Conservation (phyloP, 495 filamentous ascomycete genomes). For the Lophium mytilinum region DNA sequence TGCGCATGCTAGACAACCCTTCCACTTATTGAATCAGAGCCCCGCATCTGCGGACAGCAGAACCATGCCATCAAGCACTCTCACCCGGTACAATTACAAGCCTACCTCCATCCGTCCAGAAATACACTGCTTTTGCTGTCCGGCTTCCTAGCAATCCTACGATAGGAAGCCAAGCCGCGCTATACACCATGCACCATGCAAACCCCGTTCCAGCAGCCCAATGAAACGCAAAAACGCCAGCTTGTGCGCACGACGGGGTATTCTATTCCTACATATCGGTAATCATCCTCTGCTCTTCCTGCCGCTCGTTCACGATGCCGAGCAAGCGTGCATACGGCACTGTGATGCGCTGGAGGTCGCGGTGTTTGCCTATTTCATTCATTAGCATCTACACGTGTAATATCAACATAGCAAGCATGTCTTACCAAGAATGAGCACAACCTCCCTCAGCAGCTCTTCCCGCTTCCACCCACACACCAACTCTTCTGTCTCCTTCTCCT, state of each 20-base stretch:
- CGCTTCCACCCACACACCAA: constrained; percentile 83
- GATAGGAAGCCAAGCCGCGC: no score
- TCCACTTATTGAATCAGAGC: no score
- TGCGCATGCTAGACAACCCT: no score
- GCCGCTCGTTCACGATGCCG: constrained; percentile 11
- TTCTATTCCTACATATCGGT: constrained; percentile 23
- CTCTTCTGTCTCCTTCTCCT: constrained; percentile 50
- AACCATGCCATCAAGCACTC: no score
- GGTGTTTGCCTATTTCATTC: constrained; percentile 67
- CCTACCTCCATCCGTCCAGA: no score
- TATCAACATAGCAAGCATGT: constrained; percentile 12
- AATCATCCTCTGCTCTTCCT: constrained; percentile 21
- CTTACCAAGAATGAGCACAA: constrained; percentile 87
- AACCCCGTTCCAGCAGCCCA: background rate
- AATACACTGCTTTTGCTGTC: no score
- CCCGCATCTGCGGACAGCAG: no score
- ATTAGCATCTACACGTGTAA: constrained; percentile 7
- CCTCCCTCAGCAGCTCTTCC: constrained; percentile 75
- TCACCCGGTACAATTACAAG: no score
- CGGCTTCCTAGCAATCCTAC: no score
- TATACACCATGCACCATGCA: background rate
- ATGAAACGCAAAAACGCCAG: background rate
- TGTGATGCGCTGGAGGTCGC: constrained; percentile 81
- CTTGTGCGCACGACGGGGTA: background rate
- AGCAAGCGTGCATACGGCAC: constrained; percentile 26